Evolutionary conservation across 179 eudicot species (phyloP).

Genomic region (Vitellaria paradoxa): DNA sequence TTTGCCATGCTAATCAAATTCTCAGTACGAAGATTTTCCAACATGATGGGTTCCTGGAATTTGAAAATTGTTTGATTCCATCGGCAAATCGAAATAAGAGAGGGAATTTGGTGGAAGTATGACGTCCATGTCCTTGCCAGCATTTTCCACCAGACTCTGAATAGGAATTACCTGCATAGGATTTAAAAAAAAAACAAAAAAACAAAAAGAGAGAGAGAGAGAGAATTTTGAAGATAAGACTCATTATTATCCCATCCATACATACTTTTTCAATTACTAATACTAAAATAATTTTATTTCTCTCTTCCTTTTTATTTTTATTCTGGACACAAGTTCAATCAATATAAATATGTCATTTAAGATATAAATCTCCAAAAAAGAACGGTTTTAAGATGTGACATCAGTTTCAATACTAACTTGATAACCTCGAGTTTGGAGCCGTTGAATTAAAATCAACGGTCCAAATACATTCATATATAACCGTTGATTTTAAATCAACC

Average conservation of each 20-base stretch:
- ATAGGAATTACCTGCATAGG: conserved; percentile 47
- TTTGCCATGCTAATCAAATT: neutral
- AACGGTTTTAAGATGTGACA: too few species aligned
- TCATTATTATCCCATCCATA: neutral
- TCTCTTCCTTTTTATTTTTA: neutral
- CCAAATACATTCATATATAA: too few species aligned
- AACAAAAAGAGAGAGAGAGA: too few species aligned
- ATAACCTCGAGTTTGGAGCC: too few species aligned
- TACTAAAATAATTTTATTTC: neutral
- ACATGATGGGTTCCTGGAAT: neutral
- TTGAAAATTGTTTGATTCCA: conserved; percentile 2
- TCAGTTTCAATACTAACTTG: too few species aligned
- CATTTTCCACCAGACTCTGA: conserved; percentile 21
- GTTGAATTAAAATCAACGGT: too few species aligned
- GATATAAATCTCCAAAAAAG: too few species aligned
- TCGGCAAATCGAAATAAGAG: conserved; percentile 39
- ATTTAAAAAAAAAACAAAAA: neutral
- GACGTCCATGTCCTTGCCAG: conserved; percentile 29
- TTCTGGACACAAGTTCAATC: neutral
- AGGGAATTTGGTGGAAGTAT: conserved; percentile 39
- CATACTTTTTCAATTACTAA: neutral
- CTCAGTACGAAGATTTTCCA: conserved; percentile 16
- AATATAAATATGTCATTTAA: too few species aligned
- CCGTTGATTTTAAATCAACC: too few species aligned
- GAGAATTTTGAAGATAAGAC: neutral